These are phyloP conservation scores for Ustilago nuda DNA, from an alignment of 1,284 basidiomycete species.

Conservation along the genomic window DNA sequence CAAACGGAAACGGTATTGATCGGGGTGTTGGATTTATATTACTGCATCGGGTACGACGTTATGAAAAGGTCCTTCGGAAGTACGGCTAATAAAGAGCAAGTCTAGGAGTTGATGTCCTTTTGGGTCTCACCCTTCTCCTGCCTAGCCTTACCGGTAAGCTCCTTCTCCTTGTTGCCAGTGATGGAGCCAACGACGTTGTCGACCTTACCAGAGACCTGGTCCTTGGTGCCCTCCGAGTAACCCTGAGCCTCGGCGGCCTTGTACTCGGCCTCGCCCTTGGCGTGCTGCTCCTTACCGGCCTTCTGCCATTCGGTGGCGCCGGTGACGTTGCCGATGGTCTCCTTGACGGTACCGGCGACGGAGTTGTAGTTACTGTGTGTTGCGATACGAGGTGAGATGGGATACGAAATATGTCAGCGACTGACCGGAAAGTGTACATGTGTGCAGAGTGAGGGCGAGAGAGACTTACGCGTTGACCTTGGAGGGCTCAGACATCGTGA, in stretches of 20 bases:
- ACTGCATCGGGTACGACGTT: constrained; percentile 23
- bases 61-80: not conserved
- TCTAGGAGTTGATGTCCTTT: constrained; percentile 56
- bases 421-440: not conserved
- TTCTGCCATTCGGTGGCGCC: constrained; percentile 56
- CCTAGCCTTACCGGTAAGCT: constrained; percentile 54
- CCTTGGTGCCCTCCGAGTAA: constrained; percentile 61
- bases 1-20: constrained; percentile 1
- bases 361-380: constrained; percentile 51
- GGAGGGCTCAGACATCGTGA: constrained; percentile 58
- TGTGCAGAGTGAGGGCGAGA: not conserved
- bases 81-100: not conserved
- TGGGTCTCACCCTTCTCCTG: constrained; percentile 57
- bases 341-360: constrained; percentile 53
- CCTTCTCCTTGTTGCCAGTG: constrained; percentile 60
- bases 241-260: constrained; percentile 61
- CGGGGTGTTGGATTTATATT: constrained; percentile 26
- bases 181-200: constrained; percentile 57
- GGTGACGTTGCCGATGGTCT: constrained; percentile 57
- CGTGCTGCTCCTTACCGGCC: constrained; percentile 62
- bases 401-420: not conserved
- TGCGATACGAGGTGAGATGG: not conserved
- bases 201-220: constrained; percentile 63
- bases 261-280: constrained; percentile 59
- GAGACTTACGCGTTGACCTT: constrained; percentile 52